Evolutionary conservation across 257 asterid species (phyloP), one percentile per base, ranked within the genome.

Genomic region (Cordia subcordata): DNA sequence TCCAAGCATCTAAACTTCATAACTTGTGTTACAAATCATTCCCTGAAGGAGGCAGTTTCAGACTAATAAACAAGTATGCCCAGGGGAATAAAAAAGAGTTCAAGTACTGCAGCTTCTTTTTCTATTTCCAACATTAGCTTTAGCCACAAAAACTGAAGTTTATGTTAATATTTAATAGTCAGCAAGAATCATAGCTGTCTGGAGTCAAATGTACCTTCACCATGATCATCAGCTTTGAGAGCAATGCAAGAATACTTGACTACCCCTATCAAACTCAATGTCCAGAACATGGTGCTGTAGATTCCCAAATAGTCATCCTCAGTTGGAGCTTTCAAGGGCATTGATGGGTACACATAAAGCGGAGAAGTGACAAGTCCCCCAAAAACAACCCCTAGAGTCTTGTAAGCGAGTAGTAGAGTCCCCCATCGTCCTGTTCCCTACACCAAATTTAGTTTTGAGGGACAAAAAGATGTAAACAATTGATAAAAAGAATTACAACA

Each of bases 311-410:
- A 77, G 50, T 69, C 72, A 44, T 69, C 70, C 55, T 73, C 79
- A 15, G 76, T 77, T 5, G 82, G 82, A 58, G 74, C 61, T 32
- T 73, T 77, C 39, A 77, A 61, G 10, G 56, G 79, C 79, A 72
- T 73, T 49, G 82, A 77, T 42, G 82, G 82, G 63, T 62, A 77
- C 55, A 77, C 82, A 57, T 77, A 77, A 47, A 77, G 82, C 23
- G 82, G 82, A 59, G 82, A 77, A 13, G 82, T 77, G 9, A 77
- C 82, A 18, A 77, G 79, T 37, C 82, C 82, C 16, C 82, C 82
- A 51, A 77, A 77, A 33, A 77, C 82, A 11, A 77, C 82, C 49
- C 82, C 82, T 57, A 77, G 64, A 14, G 82, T 73, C 77, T 59
- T 73, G 79, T 69, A 77, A 54, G 82, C 79, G 42, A 73, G 74